A percentile compares a stretch with the other conserved stretches of the same genome.
phyloP scores from a whole-genome alignment of 768 basidiomycete species.

The Cystobasidium ongulense region DNA sequence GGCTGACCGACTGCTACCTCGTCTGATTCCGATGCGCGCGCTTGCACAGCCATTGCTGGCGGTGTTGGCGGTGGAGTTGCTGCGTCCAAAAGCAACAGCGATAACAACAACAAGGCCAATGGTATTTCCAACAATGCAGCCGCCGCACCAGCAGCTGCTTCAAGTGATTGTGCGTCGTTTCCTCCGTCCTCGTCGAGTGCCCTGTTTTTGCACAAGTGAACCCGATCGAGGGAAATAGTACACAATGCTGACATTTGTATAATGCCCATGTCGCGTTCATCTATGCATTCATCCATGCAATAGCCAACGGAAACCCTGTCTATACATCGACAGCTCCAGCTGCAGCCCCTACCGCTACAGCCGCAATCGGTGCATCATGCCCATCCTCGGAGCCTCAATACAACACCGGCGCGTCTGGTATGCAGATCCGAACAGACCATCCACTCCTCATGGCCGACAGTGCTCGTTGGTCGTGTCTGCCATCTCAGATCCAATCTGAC shows the following conservation, averaged over 20 bases:
- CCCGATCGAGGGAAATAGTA: neutral
- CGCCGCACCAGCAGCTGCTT: neutral
- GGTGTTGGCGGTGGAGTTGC: slow-evolving; percentile 24
- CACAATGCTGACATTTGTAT: neutral
- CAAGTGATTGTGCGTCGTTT: neutral
- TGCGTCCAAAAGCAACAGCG: neutral
- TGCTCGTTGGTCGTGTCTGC: slow-evolving; percentile 83
- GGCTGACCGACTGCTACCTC: neutral
- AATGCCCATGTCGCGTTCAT: neutral
- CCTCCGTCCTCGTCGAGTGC: neutral
- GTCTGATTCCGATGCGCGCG: neutral
- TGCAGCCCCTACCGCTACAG: slow-evolving; percentile 50
- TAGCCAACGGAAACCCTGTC: slow-evolving; percentile 41
- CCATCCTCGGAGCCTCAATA: slow-evolving; percentile 81
- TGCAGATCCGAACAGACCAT: slow-evolving; percentile 60
- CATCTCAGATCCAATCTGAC: slow-evolving; percentile 60
- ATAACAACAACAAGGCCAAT: neutral
- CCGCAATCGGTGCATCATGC: slow-evolving; percentile 46
- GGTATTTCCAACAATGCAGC: slow-evolving; percentile 16
- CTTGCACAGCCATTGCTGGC: slow-evolving; percentile 22
- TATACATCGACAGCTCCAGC: slow-evolving; percentile 56
- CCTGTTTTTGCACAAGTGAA: neutral
- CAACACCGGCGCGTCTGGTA: slow-evolving; percentile 46
- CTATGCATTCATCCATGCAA: neutral
- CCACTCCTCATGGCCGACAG: slow-evolving; percentile 83